phyloP scores from a whole-genome alignment of 192 early-diverging fungal genomes.

The Thamnidium elegans region DNA sequence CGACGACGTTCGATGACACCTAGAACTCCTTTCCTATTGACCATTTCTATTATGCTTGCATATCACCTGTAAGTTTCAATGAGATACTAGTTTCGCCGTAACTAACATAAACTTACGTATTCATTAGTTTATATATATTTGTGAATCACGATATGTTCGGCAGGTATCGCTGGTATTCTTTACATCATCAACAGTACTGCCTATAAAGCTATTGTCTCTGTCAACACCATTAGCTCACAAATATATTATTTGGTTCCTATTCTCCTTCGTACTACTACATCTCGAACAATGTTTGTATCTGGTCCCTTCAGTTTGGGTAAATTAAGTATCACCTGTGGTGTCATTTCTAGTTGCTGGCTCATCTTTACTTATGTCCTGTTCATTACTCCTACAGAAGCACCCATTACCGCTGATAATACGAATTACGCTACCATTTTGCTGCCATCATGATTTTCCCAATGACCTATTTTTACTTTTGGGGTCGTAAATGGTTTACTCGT shows the following conservation, averaged over 20 bases:
- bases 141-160: neutral
- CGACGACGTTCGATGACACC: no score
- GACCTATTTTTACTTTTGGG: slow-evolving; percentile 49
- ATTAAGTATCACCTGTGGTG: slow-evolving; percentile 38
- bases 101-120: no score
- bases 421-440: slow-evolving; percentile 50
- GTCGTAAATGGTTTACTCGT: slow-evolving; percentile 50
- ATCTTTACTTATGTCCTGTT: slow-evolving; percentile 39
- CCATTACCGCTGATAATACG: slow-evolving; percentile 45
- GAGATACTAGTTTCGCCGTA: no score
- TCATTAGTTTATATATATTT: no score
- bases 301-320: slow-evolving; percentile 48
- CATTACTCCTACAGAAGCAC: slow-evolving; percentile 37
- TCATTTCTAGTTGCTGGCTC: slow-evolving; percentile 41
- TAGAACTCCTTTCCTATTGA: no score
- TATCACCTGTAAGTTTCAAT: no score
- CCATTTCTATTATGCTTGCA: no score
- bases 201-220: slow-evolving; percentile 52
- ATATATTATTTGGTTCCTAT: slow-evolving; percentile 52
- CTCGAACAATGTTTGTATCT: slow-evolving; percentile 42
- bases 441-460: slow-evolving; percentile 43
- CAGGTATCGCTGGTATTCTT: slow-evolving; percentile 46
- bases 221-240: slow-evolving; percentile 53
- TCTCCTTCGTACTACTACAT: slow-evolving; percentile 41
- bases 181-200: slow-evolving; percentile 48